Base-by-base conservation (phyloP, 2,329 filamentous ascomycete species). In the Xylaria multiplex region DNA sequence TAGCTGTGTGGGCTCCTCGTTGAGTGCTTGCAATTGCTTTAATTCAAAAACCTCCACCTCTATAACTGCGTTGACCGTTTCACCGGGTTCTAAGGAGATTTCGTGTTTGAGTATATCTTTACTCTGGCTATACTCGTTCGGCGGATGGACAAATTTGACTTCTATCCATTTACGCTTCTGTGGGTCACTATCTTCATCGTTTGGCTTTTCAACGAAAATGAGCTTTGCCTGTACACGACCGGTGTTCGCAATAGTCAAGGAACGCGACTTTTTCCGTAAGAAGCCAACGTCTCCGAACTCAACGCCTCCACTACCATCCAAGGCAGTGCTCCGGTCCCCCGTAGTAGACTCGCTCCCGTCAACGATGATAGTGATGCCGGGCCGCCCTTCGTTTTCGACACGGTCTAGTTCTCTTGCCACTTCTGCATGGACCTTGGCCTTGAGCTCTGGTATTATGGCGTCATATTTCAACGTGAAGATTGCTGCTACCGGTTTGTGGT, bases 401-500 rank as follows among this genome's bases (percentile, higher is more conserved):
- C 93, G 90, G 75, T 99, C 96, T 7, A 98, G 83, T 73, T 97
- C 92, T 62, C 91, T 87, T 1, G 92, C 94, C 13, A 98, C 92
- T 75, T 98, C 93, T 63, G 92, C 88, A 68, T 97, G 91, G 0
- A 98, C 84, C 68, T 88, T 90, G 1, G 93, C 88, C 77, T 96
- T 97, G 30, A 97, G 81, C 32, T 95, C 90, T 0, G 93, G 91
- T 0, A 96, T 89, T 0, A 97, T 92, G 0, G 92, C 91, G 68
- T 97, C 92, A 75, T 96, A 97, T 50, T 91, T 90, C 7, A 99
- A 80, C 0, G 87, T 90, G 75, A 98, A 98, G 0, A 94, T 82
- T 0, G 93, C 93, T 65, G 90, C 88, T 1, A 99, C 81, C 0
- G 96, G 96, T 77, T 99, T 99, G 79, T 99, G 96, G 73, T 99